These are phyloP conservation scores for Wickerhamomyces rabaulensis DNA, from an alignment of 805 yeast species.

Conservation along the genomic window DNA sequence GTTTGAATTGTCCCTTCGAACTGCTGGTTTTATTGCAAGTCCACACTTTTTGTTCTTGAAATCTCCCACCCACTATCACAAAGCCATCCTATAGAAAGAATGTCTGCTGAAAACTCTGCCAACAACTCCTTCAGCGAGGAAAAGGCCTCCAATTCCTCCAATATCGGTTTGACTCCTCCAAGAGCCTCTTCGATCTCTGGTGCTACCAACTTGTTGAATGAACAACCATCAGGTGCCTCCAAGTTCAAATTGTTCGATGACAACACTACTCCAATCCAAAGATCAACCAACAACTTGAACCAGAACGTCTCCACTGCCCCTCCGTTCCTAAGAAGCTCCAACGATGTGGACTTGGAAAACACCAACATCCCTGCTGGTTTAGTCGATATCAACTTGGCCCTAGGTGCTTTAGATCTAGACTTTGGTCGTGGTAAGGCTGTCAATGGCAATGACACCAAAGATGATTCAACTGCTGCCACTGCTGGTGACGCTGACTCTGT, in stretches of 20 bases:
- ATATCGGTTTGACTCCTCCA: conserved; percentile 13
- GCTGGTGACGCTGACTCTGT: conserved; percentile 20
- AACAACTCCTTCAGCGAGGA: conserved; percentile 14
- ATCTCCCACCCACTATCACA: neutral
- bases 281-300: conserved; percentile 16
- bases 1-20: too few relatives aligned
- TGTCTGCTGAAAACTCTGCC: conserved; percentile 17
- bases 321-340: conserved; percentile 18
- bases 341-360: conserved; percentile 5
- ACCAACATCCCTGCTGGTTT: conserved; percentile 15
- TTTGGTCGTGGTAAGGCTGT: conserved; percentile 10
- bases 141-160: conserved; percentile 13
- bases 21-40: too few relatives aligned
- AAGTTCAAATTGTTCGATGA: conserved; percentile 18
- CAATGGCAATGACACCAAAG: conserved; percentile 1
- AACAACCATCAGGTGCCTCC: conserved; percentile 7
- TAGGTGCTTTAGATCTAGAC: conserved; percentile 23
- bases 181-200: conserved; percentile 13
- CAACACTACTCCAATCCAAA: conserved; percentile 19
- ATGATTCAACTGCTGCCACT: conserved; percentile 5
- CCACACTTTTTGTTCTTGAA: neutral
- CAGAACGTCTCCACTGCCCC: conserved; percentile 21
- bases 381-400: conserved; percentile 21
- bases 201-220: conserved; percentile 5
- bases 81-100: conserved; percentile 1